Evolutionary conservation across 805 yeast genomes (phyloP).

Genomic region (Metschnikowia matae): DNA sequence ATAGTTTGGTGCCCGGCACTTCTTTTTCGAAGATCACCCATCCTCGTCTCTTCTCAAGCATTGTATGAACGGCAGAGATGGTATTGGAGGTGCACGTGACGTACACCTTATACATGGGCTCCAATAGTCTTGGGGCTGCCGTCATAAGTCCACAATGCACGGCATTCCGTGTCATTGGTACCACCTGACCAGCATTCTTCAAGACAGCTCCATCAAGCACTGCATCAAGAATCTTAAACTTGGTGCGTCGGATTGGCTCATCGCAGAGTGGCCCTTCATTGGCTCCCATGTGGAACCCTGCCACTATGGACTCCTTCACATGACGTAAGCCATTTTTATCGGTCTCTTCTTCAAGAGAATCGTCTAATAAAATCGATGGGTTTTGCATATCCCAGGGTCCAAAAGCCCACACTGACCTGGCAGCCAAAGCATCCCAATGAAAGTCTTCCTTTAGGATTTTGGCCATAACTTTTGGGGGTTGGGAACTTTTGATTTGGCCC

Average conservation of each 20-base stretch:
- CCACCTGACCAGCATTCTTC: constrained; percentile 63
- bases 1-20: constrained; percentile 71
- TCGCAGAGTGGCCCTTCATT: constrained; percentile 92
- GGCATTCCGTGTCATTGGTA: constrained; percentile 80
- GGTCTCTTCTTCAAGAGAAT: constrained; percentile 66
- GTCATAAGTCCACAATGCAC: constrained; percentile 76
- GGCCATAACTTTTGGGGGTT: constrained; percentile 44
- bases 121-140: constrained; percentile 75
- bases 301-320: constrained; percentile 53
- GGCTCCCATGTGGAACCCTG: constrained; percentile 82
- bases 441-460: constrained; percentile 53
- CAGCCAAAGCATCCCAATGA: constrained; percentile 79
- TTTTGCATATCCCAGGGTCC: constrained; percentile 49
- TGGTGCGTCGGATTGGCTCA: constrained; percentile 67
- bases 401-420: constrained; percentile 78
- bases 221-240: constrained; percentile 66
- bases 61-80: constrained; percentile 43
- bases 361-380: constrained; percentile 61
- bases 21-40: constrained; percentile 41
- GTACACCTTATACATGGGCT: constrained; percentile 68
- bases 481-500: constrained; percentile 38
- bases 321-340: constrained; percentile 47
- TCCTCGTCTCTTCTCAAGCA: constrained; percentile 70
- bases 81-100: constrained; percentile 51
- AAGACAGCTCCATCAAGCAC: constrained; percentile 45